Conservation (phyloP, 2,329 filamentous ascomycete species). For the Ceratocystis destructans region DNA sequence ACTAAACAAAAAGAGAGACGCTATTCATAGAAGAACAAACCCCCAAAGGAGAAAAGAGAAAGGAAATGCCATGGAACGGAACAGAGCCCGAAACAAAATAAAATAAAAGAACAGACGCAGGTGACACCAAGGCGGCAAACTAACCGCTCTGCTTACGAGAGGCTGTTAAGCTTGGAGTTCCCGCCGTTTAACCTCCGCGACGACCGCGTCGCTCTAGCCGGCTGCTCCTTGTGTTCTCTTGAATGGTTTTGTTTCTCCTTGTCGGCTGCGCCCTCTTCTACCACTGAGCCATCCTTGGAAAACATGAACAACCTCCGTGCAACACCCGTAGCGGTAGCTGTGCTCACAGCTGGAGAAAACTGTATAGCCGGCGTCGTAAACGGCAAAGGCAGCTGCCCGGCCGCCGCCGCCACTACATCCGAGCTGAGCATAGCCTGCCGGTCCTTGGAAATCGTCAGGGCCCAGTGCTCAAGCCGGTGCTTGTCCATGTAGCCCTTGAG, state of each 20-base stretch:
- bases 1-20: not conserved
- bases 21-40: conserved; percentile 9
- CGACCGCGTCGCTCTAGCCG: conserved; percentile 14
- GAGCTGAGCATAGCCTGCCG: conserved; percentile 28
- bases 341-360: not conserved
- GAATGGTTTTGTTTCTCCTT: not conserved
- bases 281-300: conserved; percentile 2
- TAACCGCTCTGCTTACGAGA: not conserved
- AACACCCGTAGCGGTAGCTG: not conserved
- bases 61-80: conserved; percentile 10
- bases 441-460: conserved; percentile 28
- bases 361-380: not conserved
- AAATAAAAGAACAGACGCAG: not conserved
- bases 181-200: conserved; percentile 16
- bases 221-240: not conserved
- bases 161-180: conserved; percentile 14
- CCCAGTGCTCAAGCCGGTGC: conserved; percentile 57
- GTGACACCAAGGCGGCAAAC: not conserved
- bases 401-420: conserved; percentile 24
- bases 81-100: not conserved
- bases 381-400: conserved; percentile 1
- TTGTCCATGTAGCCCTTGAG: conserved; percentile 53
- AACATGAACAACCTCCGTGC: not conserved
- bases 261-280: not conserved
- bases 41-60: conserved; percentile 12